Conservation (phyloP, 164 flowering plant genomes). For the Echeveria elegans region DNA sequence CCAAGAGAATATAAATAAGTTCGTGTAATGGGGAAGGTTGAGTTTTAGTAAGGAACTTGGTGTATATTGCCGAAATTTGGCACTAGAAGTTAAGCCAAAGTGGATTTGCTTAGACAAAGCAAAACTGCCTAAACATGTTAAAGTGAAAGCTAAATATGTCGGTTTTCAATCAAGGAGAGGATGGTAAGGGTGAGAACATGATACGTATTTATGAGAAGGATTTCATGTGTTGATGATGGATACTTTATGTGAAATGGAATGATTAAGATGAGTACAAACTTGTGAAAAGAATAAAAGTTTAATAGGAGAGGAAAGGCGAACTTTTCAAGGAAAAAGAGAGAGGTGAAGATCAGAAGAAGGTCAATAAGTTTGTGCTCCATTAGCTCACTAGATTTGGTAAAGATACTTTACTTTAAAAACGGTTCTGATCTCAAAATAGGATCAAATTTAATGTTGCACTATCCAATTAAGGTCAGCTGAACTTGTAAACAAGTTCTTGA, state of each 20-base stretch:
- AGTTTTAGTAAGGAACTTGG: background rate
- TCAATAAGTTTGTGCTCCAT: slow-evolving; percentile 5
- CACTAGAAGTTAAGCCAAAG: background rate
- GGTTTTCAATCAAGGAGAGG: background rate
- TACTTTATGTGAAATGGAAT: background rate
- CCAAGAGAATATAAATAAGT: background rate
- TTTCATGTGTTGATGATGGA: background rate
- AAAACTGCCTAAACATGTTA: background rate
- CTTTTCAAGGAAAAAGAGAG: background rate
- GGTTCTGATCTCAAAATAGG: background rate
- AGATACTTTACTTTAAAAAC: background rate
- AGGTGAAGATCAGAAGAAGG: background rate
- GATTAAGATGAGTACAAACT: background rate
- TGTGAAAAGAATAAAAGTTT: background rate
- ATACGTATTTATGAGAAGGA: background rate
- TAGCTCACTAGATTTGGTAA: background rate
- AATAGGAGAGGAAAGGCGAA: background rate
- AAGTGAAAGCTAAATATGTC: slow-evolving; percentile 2
- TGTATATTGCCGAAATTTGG: background rate
- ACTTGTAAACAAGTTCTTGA: background rate
- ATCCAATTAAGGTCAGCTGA: background rate
- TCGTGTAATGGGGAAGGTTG: background rate
- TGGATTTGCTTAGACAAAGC: background rate
- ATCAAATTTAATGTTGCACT: background rate
- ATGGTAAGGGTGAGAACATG: too few species aligned